phyloP scores from a whole-genome alignment of 768 basidiomycete genomes.

The Kockovaella imperatae region DNA sequence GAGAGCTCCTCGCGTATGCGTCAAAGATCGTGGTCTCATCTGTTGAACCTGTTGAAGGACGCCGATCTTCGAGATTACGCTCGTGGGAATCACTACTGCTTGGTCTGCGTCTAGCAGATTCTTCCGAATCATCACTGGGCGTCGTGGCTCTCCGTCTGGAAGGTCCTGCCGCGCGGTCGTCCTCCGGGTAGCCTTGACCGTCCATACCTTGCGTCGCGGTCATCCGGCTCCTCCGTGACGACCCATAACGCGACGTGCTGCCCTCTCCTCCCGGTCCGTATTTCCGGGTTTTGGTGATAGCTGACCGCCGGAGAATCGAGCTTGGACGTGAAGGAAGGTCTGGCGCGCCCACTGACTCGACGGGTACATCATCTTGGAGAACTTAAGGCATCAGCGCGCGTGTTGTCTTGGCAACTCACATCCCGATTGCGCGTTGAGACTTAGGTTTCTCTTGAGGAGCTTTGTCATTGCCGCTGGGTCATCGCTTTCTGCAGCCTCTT shows the following conservation, averaged over 20 bases:
- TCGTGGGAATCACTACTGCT: conserved; percentile 48
- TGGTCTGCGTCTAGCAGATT: conserved; percentile 48
- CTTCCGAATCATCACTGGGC: conserved; percentile 8
- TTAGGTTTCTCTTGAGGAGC: conserved; percentile 74
- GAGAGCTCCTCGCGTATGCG: conserved; percentile 53
- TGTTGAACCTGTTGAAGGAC: conserved; percentile 54
- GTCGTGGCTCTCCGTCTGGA: conserved; percentile 8
- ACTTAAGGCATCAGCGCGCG: conserved; percentile 13
- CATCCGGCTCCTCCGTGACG: conserved; percentile 49
- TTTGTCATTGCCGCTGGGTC: conserved; percentile 73
- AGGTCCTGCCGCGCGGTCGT: conserved; percentile 14
- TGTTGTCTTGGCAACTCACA: conserved; percentile 52
- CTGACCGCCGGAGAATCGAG: conserved; percentile 80
- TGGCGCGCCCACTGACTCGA: conserved; percentile 61
- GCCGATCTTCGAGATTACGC: conserved; percentile 19
- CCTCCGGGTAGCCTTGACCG: conserved; percentile 21
- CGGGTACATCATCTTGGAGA: conserved; percentile 30
- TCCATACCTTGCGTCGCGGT: conserved; percentile 27
- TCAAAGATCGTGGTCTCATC: conserved; percentile 79
- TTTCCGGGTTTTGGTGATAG: conserved; percentile 93
- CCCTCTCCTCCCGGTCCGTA: conserved; percentile 65
- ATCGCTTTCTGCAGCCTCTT: conserved; percentile 67
- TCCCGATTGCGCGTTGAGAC: conserved; percentile 74
- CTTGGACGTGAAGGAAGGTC: conserved; percentile 78
- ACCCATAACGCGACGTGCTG: conserved; percentile 69